Conservation (phyloP, 2,329 filamentous ascomycete genomes). For the Monosporascus sp. region DNA sequence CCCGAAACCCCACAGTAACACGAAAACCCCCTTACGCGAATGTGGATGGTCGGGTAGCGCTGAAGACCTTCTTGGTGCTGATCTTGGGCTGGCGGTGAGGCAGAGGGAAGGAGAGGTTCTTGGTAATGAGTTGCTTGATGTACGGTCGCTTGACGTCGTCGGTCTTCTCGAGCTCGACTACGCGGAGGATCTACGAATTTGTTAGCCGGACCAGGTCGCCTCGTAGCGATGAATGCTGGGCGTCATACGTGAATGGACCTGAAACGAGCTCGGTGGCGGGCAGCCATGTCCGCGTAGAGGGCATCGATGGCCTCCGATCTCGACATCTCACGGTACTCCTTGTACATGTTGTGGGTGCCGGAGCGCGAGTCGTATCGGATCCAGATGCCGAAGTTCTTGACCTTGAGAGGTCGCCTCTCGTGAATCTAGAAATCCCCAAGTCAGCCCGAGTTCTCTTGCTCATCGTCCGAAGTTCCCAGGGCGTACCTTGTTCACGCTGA, state of each 20-base stretch:
- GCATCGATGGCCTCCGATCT: slow-evolving; percentile 91
- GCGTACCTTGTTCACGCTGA: slow-evolving; percentile 90
- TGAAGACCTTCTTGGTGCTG: slow-evolving; percentile 84
- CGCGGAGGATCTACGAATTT: slow-evolving; percentile 78
- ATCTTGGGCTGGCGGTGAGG: slow-evolving; percentile 90
- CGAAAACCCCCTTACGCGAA: slow-evolving; percentile 76
- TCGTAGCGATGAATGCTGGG: slow-evolving; percentile 2
- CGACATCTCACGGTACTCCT: slow-evolving; percentile 99
- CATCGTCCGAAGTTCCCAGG: neutral
- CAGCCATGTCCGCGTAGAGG: slow-evolving; percentile 99
- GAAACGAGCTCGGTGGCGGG: slow-evolving; percentile 96
- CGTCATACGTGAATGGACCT: slow-evolving; percentile 89
- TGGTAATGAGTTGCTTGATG: slow-evolving; percentile 96
- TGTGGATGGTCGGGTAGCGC: slow-evolving; percentile 87
- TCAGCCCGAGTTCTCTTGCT: slow-evolving; percentile 7
- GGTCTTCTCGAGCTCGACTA: slow-evolving; percentile 92
- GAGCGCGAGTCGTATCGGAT: slow-evolving; percentile 99
- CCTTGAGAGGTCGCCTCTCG: slow-evolving; percentile 98
- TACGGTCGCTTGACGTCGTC: slow-evolving; percentile 96
- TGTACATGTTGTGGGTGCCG: slow-evolving; percentile 99
- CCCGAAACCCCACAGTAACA: slow-evolving; percentile 45
- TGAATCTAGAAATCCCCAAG: slow-evolving; percentile 59
- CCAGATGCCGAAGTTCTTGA: slow-evolving; percentile 99
- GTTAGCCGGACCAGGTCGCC: slow-evolving; percentile 18
- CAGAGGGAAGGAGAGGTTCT: slow-evolving; percentile 96